A percentile compares a stretch with the other conserved stretches of the same genome.
Conservation (phyloP, 805 yeast genomes). For the Peterozyma toletana region DNA sequence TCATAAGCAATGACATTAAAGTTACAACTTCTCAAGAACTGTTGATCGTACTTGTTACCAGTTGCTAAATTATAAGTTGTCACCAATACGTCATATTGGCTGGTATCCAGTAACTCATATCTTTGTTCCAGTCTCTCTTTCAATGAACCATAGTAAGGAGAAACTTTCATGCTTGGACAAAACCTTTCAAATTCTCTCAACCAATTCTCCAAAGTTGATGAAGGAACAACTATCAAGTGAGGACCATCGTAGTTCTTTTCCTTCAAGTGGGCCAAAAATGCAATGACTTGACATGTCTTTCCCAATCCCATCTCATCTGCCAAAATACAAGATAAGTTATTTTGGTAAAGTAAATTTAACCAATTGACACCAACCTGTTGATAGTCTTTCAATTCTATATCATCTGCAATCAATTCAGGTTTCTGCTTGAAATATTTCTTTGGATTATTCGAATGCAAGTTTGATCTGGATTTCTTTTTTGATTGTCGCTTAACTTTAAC, state of each 20-base stretch:
- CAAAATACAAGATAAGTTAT: conserved; percentile 79
- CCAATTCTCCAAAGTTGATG: conserved; percentile 97
- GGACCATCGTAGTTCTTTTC: conserved; percentile 60
- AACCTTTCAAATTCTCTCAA: conserved; percentile 86
- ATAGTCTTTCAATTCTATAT: conserved; percentile 70
- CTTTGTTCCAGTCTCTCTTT: conserved; percentile 81
- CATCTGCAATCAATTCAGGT: conserved; percentile 61
- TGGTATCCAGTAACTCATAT: conserved; percentile 47
- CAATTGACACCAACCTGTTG: conserved; percentile 98
- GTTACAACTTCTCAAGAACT: conserved; percentile 63
- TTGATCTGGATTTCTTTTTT: background rate
- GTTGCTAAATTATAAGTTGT: conserved; percentile 92
- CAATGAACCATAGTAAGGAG: conserved; percentile 91
- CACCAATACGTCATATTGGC: conserved; percentile 76
- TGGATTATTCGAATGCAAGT: conserved; percentile 9
- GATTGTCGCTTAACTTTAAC: background rate
- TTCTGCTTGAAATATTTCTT: conserved; percentile 52
- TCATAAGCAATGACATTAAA: conserved; percentile 91
- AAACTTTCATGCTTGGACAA: conserved; percentile 73
- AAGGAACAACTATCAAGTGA: conserved; percentile 90
- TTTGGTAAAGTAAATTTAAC: conserved; percentile 73
- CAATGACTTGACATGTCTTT: conserved; percentile 92
- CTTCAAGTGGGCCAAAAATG: conserved; percentile 82
- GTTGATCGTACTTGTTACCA: conserved; percentile 75
- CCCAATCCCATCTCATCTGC: conserved; percentile 99